These are phyloP conservation scores for Rhododendron ferrugineum DNA, from an alignment of 148 eudicot genomes.

Conservation along the genomic window DNA sequence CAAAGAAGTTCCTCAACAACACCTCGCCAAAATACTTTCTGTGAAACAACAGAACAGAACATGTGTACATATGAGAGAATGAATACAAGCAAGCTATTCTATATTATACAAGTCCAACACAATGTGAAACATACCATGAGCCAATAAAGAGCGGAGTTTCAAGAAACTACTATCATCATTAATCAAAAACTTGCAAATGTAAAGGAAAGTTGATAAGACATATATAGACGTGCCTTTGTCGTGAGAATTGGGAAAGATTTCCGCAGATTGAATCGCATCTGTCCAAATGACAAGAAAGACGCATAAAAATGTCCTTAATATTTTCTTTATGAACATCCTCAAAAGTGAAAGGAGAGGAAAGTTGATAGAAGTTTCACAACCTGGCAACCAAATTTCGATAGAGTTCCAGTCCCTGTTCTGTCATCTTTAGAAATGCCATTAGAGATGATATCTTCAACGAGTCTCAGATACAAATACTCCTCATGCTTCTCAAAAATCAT, in stretches of 20 bases:
- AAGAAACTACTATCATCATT: neutral
- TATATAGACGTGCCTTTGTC: slow-evolving; percentile 43
- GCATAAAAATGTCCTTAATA: neutral
- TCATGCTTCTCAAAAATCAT: slow-evolving; percentile 74
- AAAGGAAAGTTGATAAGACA: neutral
- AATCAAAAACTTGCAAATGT: neutral
- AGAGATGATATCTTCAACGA: slow-evolving; percentile 64
- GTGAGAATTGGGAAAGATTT: slow-evolving; percentile 75
- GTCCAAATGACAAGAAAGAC: slow-evolving; percentile 7
- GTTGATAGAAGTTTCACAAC: slow-evolving; percentile 23
- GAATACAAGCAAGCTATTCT: neutral
- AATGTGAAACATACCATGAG: neutral
- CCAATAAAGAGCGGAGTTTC: neutral
- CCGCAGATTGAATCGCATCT: slow-evolving; percentile 95
- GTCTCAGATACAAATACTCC: slow-evolving; percentile 61
- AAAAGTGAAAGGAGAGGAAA: neutral
- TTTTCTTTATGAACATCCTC: neutral
- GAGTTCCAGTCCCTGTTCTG: slow-evolving; percentile 86
- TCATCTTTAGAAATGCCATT: slow-evolving; percentile 71
- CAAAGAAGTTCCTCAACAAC: slow-evolving; percentile 92
- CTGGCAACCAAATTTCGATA: slow-evolving; percentile 94
- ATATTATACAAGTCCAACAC: neutral
- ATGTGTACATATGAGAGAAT: slow-evolving; percentile 12
- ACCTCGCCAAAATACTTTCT: slow-evolving; percentile 98
- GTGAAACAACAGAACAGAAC: slow-evolving; percentile 7